phyloP scores from a whole-genome alignment of 495 filamentous ascomycete species.

The Apiosordaria backusii region DNA sequence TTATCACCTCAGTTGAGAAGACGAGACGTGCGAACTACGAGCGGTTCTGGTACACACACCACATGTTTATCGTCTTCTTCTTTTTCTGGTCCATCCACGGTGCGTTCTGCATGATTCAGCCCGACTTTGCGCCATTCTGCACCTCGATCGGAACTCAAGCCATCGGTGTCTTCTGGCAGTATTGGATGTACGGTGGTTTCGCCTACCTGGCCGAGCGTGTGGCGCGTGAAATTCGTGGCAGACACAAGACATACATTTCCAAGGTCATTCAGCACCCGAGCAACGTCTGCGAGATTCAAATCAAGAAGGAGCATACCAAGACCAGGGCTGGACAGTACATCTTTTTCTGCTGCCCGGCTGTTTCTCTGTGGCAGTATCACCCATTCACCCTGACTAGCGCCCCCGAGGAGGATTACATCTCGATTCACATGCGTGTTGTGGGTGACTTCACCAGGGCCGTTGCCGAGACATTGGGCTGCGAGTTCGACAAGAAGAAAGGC shows the following conservation, averaged over 20 bases:
- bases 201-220: conserved; percentile 68
- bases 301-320: conserved; percentile 76
- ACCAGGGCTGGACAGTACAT: conserved; percentile 80
- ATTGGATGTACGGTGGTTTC: conserved; percentile 73
- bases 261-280: conserved; percentile 82
- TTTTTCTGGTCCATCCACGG: conserved; percentile 79
- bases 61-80: conserved; percentile 76
- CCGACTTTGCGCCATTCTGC: conserved; percentile 68
- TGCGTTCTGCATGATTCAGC: conserved; percentile 76
- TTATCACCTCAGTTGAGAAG: conserved; percentile 65
- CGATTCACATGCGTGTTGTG: conserved; percentile 69
- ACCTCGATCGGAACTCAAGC: conserved; percentile 54
- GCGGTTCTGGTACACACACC: conserved; percentile 77
- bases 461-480: conserved; percentile 64
- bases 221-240: conserved; percentile 65
- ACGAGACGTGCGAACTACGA: conserved; percentile 68
- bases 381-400: conserved; percentile 77
- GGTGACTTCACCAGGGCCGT: conserved; percentile 66
- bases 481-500: conserved; percentile 56
- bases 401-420: conserved; percentile 78
- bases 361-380: conserved; percentile 76
- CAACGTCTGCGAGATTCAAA: conserved; percentile 79
- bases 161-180: conserved; percentile 75
- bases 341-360: conserved; percentile 75
- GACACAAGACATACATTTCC: conserved; percentile 73